Percentiles rank a stretch among this genome's conserved stretches.
These are phyloP conservation scores for Fusarium sarcochroum DNA, from an alignment of 2,329 filamentous ascomycete genomes.

Conservation along the genomic window DNA sequence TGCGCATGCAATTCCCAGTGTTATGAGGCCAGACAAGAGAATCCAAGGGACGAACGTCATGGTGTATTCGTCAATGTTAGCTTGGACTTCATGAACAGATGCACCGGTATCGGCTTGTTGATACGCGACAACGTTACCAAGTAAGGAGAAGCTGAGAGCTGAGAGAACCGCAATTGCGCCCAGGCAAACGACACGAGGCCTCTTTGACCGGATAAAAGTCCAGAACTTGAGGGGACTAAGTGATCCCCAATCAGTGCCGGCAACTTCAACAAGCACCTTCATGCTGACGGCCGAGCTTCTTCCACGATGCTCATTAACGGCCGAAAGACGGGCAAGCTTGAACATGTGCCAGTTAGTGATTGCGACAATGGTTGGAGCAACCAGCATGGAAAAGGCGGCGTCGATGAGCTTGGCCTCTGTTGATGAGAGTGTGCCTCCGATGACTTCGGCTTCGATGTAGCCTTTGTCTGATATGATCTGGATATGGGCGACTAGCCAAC, in stretches of 20 bases:
- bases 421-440: conserved; percentile 17
- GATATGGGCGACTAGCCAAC: conserved; percentile 27
- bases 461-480: neutral
- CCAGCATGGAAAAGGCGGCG: conserved; percentile 31
- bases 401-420: conserved; percentile 38
- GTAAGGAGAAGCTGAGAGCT: conserved; percentile 24
- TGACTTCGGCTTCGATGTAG: conserved; percentile 22
- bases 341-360: conserved; percentile 37
- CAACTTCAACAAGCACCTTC: conserved; percentile 31
- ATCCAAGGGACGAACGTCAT: conserved; percentile 41
- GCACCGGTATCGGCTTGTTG: conserved; percentile 7
- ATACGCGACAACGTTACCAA: conserved; percentile 31
- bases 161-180: conserved; percentile 27
- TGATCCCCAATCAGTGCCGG: conserved; percentile 33
- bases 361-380: conserved; percentile 21
- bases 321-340: conserved; percentile 33
- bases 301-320: conserved; percentile 27
- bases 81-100: conserved; percentile 5
- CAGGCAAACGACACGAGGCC: conserved; percentile 23
- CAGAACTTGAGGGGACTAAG: conserved; percentile 34
- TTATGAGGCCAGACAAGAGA: conserved; percentile 23
- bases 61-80: conserved; percentile 15
- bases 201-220: conserved; percentile 25
- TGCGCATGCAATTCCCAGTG: conserved; percentile 25
- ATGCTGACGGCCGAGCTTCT: conserved; percentile 33